Evolutionary conservation across 2,329 filamentous ascomycete genomes (phyloP).

Genomic region (Penicillium paneum): DNA sequence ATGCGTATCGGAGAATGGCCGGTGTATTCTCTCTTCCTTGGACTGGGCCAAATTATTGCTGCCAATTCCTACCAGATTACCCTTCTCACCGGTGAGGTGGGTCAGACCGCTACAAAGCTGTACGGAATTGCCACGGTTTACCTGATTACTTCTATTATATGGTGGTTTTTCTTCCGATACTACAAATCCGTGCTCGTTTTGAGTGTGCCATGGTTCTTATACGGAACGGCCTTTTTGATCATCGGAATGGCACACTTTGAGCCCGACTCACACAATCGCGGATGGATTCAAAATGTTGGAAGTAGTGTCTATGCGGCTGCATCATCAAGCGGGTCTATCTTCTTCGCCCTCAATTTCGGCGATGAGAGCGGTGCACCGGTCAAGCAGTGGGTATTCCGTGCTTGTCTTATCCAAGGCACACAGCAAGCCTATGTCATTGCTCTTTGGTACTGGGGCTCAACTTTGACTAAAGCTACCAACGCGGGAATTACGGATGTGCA

Average conservation of each 20-base stretch:
- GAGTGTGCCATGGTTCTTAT: conserved; percentile 61
- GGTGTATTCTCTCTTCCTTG: conserved; percentile 60
- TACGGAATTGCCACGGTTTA: conserved; percentile 62
- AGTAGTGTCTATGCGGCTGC: conserved; percentile 61
- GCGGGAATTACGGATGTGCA: conserved; percentile 41
- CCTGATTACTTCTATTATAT: conserved; percentile 55
- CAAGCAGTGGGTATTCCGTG: conserved; percentile 65
- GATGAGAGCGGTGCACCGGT: conserved; percentile 61
- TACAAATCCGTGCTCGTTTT: conserved; percentile 57
- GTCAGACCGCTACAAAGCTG: conserved; percentile 57
- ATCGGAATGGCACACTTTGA: conserved; percentile 62
- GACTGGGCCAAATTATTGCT: conserved; percentile 61
- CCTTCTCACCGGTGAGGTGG: conserved; percentile 61
- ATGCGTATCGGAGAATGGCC: conserved; percentile 63
- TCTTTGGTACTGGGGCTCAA: conserved; percentile 65
- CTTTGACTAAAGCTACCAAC: conserved; percentile 48
- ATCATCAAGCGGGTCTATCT: conserved; percentile 61
- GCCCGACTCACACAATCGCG: conserved; percentile 37
- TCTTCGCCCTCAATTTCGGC: conserved; percentile 66
- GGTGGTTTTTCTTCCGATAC: conserved; percentile 62
- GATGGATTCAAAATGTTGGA: conserved; percentile 59
- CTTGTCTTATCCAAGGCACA: conserved; percentile 63
- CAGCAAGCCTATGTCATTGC: conserved; percentile 64
- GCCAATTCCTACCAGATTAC: conserved; percentile 68
- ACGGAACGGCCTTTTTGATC: conserved; percentile 60